Conservation (phyloP, 2,329 filamentous ascomycete species). For the Ceratocystis cacaofunesta region DNA sequence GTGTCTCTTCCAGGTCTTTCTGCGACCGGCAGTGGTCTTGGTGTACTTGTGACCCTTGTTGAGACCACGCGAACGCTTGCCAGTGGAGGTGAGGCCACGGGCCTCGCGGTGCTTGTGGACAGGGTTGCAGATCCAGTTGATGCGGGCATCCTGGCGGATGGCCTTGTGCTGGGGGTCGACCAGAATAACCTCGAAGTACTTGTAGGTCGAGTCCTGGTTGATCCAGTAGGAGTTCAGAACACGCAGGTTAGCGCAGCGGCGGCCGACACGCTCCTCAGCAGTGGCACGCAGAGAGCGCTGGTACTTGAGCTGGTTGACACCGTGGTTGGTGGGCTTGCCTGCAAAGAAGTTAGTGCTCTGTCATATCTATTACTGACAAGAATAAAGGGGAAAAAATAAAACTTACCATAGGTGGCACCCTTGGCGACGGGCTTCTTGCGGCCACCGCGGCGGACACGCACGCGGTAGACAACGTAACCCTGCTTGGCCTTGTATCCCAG, state of each 20-base stretch:
- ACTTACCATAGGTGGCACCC: conserved; percentile 96
- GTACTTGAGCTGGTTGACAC: conserved; percentile 99
- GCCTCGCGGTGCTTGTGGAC: conserved; percentile 99
- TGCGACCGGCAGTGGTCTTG: conserved; percentile 91
- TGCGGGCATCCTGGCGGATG: conserved; percentile 95
- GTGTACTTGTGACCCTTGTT: conserved; percentile 99
- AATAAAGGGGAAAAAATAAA: conserved; percentile 11
- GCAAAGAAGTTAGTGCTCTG: conserved; percentile 22
- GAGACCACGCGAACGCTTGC: conserved; percentile 99
- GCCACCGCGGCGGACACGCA: conserved; percentile 95
- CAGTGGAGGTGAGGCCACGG: conserved; percentile 91
- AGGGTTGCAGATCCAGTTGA: conserved; percentile 99
- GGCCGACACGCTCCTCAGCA: conserved; percentile 98
- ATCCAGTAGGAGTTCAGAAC: conserved; percentile 99
- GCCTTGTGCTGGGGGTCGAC: conserved; percentile 99
- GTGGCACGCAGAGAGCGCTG: conserved; percentile 96
- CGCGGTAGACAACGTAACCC: conserved; percentile 99
- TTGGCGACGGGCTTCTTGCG: conserved; percentile 93
- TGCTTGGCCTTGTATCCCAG: conserved; percentile 99
- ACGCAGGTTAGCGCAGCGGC: conserved; percentile 95
- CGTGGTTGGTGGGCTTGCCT: conserved; percentile 99
- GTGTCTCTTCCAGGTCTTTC: conserved; percentile 99
- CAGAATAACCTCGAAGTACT: conserved; percentile 99
- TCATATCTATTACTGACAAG: not conserved
- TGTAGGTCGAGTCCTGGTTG: conserved; percentile 99